phyloP scores from a whole-genome alignment of 495 filamentous ascomycete genomes.

The Lasiosphaeria hispida region DNA sequence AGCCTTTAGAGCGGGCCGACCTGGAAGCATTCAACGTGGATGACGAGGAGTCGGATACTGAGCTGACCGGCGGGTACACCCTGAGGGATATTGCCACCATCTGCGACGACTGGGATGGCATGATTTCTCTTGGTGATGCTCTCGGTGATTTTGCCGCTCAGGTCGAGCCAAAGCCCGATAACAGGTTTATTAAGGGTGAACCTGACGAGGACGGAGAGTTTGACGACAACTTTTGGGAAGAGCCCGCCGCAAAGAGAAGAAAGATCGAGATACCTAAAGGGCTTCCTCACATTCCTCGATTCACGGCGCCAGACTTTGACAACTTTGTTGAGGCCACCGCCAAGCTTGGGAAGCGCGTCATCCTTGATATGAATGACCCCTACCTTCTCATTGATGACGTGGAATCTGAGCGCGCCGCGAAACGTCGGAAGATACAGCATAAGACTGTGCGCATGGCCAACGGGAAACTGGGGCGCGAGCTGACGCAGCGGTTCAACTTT shows the following conservation, averaged over 20 bases:
- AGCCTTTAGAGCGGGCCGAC: constrained; percentile 50
- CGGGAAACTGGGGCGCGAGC: constrained; percentile 53
- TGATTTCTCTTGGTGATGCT: constrained; percentile 41
- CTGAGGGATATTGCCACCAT: constrained; percentile 73
- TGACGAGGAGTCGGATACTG: constrained; percentile 57
- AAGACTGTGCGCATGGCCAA: constrained; percentile 55
- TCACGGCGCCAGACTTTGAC: constrained; percentile 47
- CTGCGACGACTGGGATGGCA: constrained; percentile 78
- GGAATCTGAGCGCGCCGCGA: constrained; percentile 52
- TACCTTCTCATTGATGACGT: constrained; percentile 66
- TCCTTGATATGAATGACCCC: constrained; percentile 88
- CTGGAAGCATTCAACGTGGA: constrained; percentile 53
- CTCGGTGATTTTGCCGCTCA: constrained; percentile 18
- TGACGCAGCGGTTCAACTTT: constrained; percentile 85
- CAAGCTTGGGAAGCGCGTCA: constrained; percentile 68
- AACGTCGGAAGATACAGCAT: constrained; percentile 42
- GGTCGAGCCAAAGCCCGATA: constrained; percentile 23
- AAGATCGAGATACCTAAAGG: constrained; percentile 35
- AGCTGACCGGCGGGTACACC: constrained; percentile 64
- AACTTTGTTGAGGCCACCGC: constrained; percentile 59
- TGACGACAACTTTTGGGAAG: constrained; percentile 46
- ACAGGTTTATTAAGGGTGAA: constrained; percentile 30
- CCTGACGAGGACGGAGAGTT: constrained; percentile 52
- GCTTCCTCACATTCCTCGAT: constrained; percentile 41
- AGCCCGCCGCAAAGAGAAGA: constrained; percentile 40